A percentile compares a stretch with the other conserved stretches of the same genome.
phyloP scores from a whole-genome alignment of 257 asterid genomes.

The Ballota nigra region DNA sequence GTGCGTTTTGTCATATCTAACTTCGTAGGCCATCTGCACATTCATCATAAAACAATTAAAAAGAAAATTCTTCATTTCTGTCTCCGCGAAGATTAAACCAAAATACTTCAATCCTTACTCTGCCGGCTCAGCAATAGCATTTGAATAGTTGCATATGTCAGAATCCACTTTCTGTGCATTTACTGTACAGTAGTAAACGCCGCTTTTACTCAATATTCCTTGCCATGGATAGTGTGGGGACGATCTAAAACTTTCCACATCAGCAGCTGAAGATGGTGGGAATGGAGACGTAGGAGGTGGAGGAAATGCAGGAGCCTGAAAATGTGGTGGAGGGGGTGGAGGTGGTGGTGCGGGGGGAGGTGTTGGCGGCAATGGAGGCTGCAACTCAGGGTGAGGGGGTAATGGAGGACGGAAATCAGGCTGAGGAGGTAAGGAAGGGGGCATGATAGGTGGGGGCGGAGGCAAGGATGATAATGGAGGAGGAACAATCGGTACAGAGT shows the following conservation, averaged over 20 bases:
- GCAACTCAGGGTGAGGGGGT: slow-evolving; percentile 41
- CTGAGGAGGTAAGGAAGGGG: slow-evolving; percentile 50
- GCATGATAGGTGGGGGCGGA: slow-evolving; percentile 44
- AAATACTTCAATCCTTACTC: slow-evolving; percentile 49
- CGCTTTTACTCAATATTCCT: slow-evolving; percentile 89
- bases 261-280: slow-evolving; percentile 46
- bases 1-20: slow-evolving; percentile 94
- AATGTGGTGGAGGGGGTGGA: slow-evolving; percentile 49
- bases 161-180: slow-evolving; percentile 81
- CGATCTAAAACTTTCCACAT: slow-evolving; percentile 34
- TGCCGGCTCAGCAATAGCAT: slow-evolving; percentile 67
- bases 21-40: slow-evolving; percentile 89
- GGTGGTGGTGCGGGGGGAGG: slow-evolving; percentile 64
- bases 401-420: slow-evolving; percentile 46
- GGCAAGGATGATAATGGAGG: slow-evolving; percentile 60
- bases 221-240: slow-evolving; percentile 58
- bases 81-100: slow-evolving; percentile 21
- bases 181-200: slow-evolving; percentile 72
- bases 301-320: slow-evolving; percentile 15
- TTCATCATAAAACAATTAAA: slow-evolving; percentile 26
- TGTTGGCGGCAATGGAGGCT: slow-evolving; percentile 50
- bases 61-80: not conserved
- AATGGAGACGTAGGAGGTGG: slow-evolving; percentile 74
- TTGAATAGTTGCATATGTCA: slow-evolving; percentile 73
- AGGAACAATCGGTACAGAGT: slow-evolving; percentile 52